These are phyloP conservation scores for Lentinula novae-zelandiae DNA, from an alignment of 1,284 basidiomycete genomes.

Conservation along the genomic window DNA sequence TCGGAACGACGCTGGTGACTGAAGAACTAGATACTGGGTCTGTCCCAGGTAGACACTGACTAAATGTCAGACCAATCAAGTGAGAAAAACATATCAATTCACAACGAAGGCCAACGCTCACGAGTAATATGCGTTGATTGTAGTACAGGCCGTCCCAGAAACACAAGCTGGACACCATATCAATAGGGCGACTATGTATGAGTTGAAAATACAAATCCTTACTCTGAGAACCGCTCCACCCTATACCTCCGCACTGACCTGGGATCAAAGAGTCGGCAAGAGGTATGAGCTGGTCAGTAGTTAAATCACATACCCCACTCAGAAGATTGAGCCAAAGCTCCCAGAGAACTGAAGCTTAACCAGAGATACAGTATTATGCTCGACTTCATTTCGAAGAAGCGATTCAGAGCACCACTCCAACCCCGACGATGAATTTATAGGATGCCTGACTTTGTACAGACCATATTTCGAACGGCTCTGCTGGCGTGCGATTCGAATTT, in stretches of 20 bases:
- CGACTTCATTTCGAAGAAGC: not conserved
- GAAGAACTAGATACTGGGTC: not conserved
- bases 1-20: not conserved
- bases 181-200: not conserved
- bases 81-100: not conserved
- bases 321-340: not conserved
- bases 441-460: not conserved
- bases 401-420: not conserved
- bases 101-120: not conserved
- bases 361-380: not conserved
- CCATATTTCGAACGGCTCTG: not conserved
- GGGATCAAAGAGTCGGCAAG: not conserved
- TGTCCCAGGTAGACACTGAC: slow-evolving; percentile 7
- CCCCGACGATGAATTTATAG: not conserved
- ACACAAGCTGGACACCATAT: not conserved
- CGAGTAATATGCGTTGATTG: slow-evolving; percentile 4
- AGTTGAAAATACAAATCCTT: not conserved
- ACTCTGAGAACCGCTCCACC: slow-evolving; percentile 5
- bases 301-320: not conserved
- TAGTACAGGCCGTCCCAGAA: not conserved
- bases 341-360: not conserved
- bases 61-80: not conserved
- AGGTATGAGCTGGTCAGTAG: not conserved
- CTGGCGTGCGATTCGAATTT: not conserved
- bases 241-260: slow-evolving; percentile 9